These are phyloP conservation scores for Porcisia deanei DNA, from an alignment of 208 protist genomes.

Conservation along the genomic window DNA sequence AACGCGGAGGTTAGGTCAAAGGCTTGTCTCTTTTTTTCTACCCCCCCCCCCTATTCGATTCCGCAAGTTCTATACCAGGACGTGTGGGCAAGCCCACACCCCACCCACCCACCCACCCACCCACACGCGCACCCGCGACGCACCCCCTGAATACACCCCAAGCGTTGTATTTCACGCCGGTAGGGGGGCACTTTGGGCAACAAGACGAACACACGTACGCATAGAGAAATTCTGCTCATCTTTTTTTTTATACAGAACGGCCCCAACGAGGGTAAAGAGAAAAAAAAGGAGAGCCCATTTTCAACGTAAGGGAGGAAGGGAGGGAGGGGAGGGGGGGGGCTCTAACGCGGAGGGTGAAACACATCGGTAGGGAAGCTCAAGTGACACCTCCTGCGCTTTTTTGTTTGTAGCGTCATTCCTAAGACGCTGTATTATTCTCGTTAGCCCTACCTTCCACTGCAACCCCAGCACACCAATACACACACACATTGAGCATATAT, in stretches of 20 bases:
- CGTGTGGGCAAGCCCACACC: not conserved
- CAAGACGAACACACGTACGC: not conserved
- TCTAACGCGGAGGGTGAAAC: too few species aligned
- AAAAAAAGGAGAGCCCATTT: not conserved
- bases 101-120: conserved; percentile 5
- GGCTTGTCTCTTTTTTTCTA: not conserved
- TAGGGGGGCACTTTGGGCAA: not conserved
- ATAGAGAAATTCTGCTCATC: not conserved
- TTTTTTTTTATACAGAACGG: not conserved
- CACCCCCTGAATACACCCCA: not conserved
- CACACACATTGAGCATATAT: not conserved
- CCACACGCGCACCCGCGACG: not conserved
- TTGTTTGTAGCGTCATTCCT: not conserved
- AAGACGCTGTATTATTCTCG: not conserved
- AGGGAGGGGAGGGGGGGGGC: too few species aligned
- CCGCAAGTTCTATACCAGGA: not conserved
- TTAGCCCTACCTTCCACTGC: not conserved
- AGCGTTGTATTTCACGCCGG: too few species aligned
- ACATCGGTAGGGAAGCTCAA: not conserved
- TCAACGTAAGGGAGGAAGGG: not conserved
- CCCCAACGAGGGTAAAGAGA: not conserved
- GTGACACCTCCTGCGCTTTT: not conserved
- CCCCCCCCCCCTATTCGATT: not conserved
- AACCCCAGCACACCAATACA: not conserved
- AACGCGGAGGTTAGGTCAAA: not conserved